Base-by-base conservation (phyloP, 2,329 filamentous ascomycete species). In the Phoma herbarum region DNA sequence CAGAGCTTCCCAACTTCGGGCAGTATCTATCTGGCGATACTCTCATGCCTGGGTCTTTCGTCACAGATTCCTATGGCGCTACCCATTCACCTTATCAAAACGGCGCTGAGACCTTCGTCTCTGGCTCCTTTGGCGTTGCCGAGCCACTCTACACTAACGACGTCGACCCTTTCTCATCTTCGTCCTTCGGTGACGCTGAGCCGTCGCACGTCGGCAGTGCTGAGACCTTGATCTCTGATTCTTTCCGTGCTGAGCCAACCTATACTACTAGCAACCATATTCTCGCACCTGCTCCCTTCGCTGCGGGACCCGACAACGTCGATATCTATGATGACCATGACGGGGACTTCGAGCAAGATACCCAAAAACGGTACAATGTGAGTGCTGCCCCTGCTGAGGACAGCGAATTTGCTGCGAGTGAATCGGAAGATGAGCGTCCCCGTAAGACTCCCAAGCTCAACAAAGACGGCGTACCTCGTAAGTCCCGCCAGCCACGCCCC, bases 401-500 rank as follows among this genome's bases (percentile, higher is more conserved):
- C n/a, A 60, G 59, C 46, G 62, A 67, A 2, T 60, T 61, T 22
- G 61, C 51, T 3, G 66, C 62, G 35, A 66, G 59, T 46, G 60
- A 63, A 31, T 52, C 45, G 22, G 62, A 67, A 6, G 60, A 61
- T 23, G 41, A 43, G 22, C 56, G 47, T 11, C 56, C 60, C 4
- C 49, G 51, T 35, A 70, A 70, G 55, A 43, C 37, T 12, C 56
- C 60, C 11, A 73, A 73, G 49, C 59, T 66, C 46, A 74, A 74
- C 64, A 72, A 72, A 42, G 60, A 71, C 44, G 72, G 70, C 23
- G 51, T 22, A 1, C 62, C 59, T 23, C 72, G 73, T 45, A 76
- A 76, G 60, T 44, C 64, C 52, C 73, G 74, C 23, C 58, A 64
- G 31, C 71, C 74, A 20, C 73, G 74, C 52, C 49, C 63, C 4